Evolutionary conservation across 257 asterid genomes (phyloP).

Genomic region (Craterostigma plantagineum): DNA sequence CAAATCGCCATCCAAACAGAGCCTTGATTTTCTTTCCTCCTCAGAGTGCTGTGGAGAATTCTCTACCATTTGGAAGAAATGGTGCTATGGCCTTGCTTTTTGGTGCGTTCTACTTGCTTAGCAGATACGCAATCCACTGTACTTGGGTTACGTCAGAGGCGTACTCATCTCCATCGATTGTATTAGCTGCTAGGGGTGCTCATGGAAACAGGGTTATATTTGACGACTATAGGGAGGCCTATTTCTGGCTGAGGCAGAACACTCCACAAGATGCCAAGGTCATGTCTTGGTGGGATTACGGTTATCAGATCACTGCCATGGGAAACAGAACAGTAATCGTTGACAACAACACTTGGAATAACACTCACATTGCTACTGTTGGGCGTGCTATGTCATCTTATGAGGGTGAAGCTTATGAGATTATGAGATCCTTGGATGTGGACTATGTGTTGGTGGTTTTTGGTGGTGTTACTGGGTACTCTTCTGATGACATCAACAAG

Average conservation of each 20-base stretch:
- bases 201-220: constrained; percentile 82
- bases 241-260: constrained; percentile 87
- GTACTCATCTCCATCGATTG: constrained; percentile 97
- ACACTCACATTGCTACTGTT: constrained; percentile 96
- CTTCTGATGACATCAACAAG: constrained; percentile 98
- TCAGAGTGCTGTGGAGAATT: constrained; percentile 69
- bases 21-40: constrained; percentile 6
- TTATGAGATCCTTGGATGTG: constrained; percentile 91
- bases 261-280: constrained; percentile 95
- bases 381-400: constrained; percentile 99
- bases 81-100: constrained; percentile 79
- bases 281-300: constrained; percentile 99
- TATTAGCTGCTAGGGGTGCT: constrained; percentile 97
- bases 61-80: constrained; percentile 61
- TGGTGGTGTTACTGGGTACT: constrained; percentile 97
- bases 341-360: constrained; percentile 98
- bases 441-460: constrained; percentile 87
- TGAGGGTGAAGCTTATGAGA: constrained; percentile 93
- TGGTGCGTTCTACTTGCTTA: constrained; percentile 76
- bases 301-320: constrained; percentile 98
- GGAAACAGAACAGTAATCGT: constrained; percentile 95
- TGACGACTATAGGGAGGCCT: constrained; percentile 94
- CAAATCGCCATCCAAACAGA: not conserved
- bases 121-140: constrained; percentile 84
- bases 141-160: constrained; percentile 99